A percentile compares a stretch with the other conserved stretches of the same genome.
These are phyloP conservation scores for Hyphopichia pseudoburtonii DNA, from an alignment of 1,139 yeast genomes.

Conservation along the genomic window DNA sequence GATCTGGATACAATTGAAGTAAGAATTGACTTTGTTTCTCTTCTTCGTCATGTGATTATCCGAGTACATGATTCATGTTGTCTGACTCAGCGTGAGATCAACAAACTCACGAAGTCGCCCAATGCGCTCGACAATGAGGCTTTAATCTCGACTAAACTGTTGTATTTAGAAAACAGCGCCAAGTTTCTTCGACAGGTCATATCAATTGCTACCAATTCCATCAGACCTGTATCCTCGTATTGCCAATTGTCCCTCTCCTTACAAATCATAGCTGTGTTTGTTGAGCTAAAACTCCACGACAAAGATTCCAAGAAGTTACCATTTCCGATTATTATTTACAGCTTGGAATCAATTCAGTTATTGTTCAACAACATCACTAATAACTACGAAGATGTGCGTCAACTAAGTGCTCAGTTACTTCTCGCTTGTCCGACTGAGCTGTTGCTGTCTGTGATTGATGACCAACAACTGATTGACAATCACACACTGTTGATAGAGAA, in stretches of 20 bases:
- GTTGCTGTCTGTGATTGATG: slow-evolving; percentile 13
- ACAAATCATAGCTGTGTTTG: slow-evolving; percentile 46
- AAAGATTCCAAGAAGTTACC: slow-evolving; percentile 18
- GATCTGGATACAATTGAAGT: slow-evolving; percentile 64
- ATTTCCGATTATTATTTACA: slow-evolving; percentile 34
- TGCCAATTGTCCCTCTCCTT: slow-evolving; percentile 56
- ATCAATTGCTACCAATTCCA: slow-evolving; percentile 34
- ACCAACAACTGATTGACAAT: slow-evolving; percentile 12
- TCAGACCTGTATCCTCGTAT: slow-evolving; percentile 71
- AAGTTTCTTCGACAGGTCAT: slow-evolving; percentile 47
- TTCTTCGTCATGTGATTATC: slow-evolving; percentile 57
- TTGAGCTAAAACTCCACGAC: slow-evolving; percentile 58
- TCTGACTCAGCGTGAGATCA: slow-evolving; percentile 49
- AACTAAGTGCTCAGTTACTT: slow-evolving; percentile 48
- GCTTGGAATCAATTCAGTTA: slow-evolving; percentile 37
- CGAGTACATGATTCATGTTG: slow-evolving; percentile 70
- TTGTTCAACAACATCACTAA: slow-evolving; percentile 63
- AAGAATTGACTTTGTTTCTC: slow-evolving; percentile 62
- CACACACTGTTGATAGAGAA: slow-evolving; percentile 19
- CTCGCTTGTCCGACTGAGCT: slow-evolving; percentile 44
- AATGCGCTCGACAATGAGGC: slow-evolving; percentile 27
- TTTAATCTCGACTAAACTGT: slow-evolving; percentile 12
- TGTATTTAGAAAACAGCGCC: slow-evolving; percentile 25
- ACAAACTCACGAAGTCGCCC: slow-evolving; percentile 27
- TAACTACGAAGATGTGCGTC: slow-evolving; percentile 76